Base-by-base conservation (phyloP, 495 filamentous ascomycete species). In the Penicillium coffeae region DNA sequence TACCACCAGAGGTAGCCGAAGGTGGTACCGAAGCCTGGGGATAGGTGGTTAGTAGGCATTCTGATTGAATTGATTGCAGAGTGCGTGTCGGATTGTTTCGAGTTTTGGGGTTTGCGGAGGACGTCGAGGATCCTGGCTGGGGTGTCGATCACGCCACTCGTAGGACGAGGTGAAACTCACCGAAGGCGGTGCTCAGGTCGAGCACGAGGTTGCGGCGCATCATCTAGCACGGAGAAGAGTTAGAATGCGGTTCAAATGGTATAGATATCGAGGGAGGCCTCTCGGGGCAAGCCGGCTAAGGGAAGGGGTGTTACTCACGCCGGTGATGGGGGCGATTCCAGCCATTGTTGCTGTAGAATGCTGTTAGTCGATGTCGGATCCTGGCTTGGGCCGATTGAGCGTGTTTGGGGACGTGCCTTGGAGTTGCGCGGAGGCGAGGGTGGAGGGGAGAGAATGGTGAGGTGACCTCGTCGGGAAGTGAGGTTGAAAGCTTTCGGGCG, bases 1-100 rank as follows among this genome's bases (percentile, higher is more conserved):
- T 89, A 91, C 87, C 88, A 91, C 71, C 76, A 91, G 64, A 81
- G 74, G 70, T 87, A 90, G 60, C 84, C 87, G 66, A 79, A 77
- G 50, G 84, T 76, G 53, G 76, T 77, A 54, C 86, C 86, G 65
- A 87, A 78, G 64, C 86, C 86, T 83, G 41, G 25, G 25, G 4
- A 30, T 10, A 30, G 25, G 4, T 30, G 10, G 10, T 30, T 30
- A n/a, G n/a, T n/a, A n/a, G n/a, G n/a, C n/a, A n/a, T n/a, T n/a
- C n/a, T n/a, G n/a, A n/a, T n/a, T n/a, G n/a, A n/a, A n/a, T n/a
- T n/a, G n/a, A n/a, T n/a, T n/a, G n/a, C 19, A 38, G 42, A 35
- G 44, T 41, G 27, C 38, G 22, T 13, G 38, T 41, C 47, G 47
- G 45, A 30, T 30, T 10, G 25, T 4, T 4, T 30, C 25, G 10